A percentile compares a stretch with the other conserved stretches of the same genome.
Conservation (phyloP, 2,329 filamentous ascomycete genomes). For the Colletotrichum spaethianum region DNA sequence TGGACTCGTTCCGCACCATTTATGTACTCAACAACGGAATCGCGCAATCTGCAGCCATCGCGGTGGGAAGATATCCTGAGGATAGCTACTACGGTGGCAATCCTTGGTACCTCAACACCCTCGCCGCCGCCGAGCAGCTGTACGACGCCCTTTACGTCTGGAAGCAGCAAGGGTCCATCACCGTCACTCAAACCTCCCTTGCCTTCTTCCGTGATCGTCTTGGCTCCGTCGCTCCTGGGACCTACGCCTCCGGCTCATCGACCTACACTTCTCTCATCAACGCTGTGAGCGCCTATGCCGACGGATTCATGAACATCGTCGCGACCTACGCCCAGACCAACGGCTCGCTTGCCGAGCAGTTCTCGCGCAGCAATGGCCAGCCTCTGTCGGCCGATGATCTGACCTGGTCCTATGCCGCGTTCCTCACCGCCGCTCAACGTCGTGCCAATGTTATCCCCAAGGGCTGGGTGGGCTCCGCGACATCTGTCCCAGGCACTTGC, state of each 20-base stretch:
- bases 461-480: constrained; percentile 67
- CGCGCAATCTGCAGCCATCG: constrained; percentile 69
- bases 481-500: constrained; percentile 65
- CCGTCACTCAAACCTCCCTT: constrained; percentile 75
- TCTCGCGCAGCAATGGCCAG: constrained; percentile 64
- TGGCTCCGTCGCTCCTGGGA: constrained; percentile 71
- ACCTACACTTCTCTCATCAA: constrained; percentile 70
- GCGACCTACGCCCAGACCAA: constrained; percentile 72
- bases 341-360: constrained; percentile 80
- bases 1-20: constrained; percentile 80
- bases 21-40: constrained; percentile 80
- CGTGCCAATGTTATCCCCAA: constrained; percentile 69
- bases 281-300: constrained; percentile 71
- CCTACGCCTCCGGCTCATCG: constrained; percentile 65
- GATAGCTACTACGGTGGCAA: constrained; percentile 85
- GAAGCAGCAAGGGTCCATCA: constrained; percentile 74
- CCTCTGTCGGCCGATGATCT: constrained; percentile 76
- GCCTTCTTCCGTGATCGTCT: constrained; percentile 80
- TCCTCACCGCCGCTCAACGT: constrained; percentile 74
- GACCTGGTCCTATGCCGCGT: constrained; percentile 82
- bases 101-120: constrained; percentile 84
- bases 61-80: constrained; percentile 78
- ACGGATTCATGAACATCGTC: constrained; percentile 74
- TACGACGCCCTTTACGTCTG: constrained; percentile 83
- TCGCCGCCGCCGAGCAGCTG: constrained; percentile 84